Evolutionary conservation across 768 basidiomycete species (phyloP).

Genomic region (Lactarius sp.): DNA sequence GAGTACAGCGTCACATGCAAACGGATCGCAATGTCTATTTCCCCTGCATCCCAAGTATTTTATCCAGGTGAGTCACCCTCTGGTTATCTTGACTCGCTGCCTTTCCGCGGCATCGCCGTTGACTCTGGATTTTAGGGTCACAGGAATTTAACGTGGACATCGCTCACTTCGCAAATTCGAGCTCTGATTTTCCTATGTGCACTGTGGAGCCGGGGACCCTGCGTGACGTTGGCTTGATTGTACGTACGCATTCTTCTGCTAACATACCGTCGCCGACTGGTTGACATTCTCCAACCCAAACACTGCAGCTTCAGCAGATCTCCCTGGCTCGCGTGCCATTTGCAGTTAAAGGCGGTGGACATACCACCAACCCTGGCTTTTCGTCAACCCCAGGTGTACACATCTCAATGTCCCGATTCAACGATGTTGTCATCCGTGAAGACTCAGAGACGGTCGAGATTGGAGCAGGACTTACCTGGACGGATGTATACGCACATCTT

Average conservation of each 20-base stretch:
- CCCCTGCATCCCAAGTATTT: conserved; percentile 4
- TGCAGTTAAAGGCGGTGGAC: conserved; percentile 28
- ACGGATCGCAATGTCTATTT: background rate
- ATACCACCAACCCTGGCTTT: conserved; percentile 25
- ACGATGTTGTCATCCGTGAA: conserved; percentile 8
- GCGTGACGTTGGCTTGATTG: conserved; percentile 22
- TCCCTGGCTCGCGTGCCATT: background rate
- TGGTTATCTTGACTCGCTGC: too few species aligned
- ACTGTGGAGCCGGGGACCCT: conserved; percentile 21
- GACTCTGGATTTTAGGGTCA: background rate
- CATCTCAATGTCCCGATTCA: conserved; percentile 26
- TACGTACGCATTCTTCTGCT: background rate
- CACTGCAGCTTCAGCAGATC: background rate
- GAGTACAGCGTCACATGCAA: background rate
- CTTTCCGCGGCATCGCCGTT: too few species aligned
- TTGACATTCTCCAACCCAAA: background rate
- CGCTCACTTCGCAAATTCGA: conserved; percentile 21
- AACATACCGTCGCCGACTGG: too few species aligned
- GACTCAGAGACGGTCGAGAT: conserved; percentile 13
- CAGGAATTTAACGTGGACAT: conserved; percentile 6
- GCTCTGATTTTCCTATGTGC: conserved; percentile 17
- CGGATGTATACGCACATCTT: conserved; percentile 25
- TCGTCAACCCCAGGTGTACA: conserved; percentile 29
- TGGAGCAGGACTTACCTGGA: conserved; percentile 27
- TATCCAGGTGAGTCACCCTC: background rate